Evolutionary conservation across 352 stramenopile genomes (phyloP), one percentile per base, ranked within the genome.

Genomic region (Detonula confervacea): DNA sequence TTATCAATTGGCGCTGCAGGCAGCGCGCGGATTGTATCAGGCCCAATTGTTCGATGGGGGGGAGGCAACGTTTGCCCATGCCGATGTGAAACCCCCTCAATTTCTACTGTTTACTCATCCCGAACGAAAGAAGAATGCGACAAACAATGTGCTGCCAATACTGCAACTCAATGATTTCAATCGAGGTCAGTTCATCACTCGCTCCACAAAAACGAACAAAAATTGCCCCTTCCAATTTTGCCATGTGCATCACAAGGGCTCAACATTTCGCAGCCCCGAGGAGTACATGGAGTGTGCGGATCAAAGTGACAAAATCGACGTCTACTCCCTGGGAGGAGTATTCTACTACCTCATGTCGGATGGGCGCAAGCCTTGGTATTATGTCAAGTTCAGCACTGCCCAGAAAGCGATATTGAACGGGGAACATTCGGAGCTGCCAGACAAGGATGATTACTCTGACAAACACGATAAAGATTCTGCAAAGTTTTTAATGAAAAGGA

Each of bases 151-250:
- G 25, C 9, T 80, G 11, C 73, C 62, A 14, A 29, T 81, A 39
- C n/a, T 81, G 1, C 73, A 71, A 20, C 44, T 81, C 1, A 74
- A 75, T 57, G 73, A 81, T 57, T 81, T 81, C 44, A 74, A 81
- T 37, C 47, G 24, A 51, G 64, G 64, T 24, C 20, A 33, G 18
- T 81, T 71, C 8, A 35, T 81, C 12, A 52, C 16, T 7, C 33
- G 27, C n/a, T 75, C 59, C 18, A 20, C 33, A 0, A 39, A 5
- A 3, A 66, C 39, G 22, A 57, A 71, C n/a, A n/a, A 69, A 20
- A 73, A 37, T 12, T 81, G 73, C 22, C 55, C 64, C 4, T 81
- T 81, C 39, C 55, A 33, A 5, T 56, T 60, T 7, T 81, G 73
- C 29, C 8, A 25, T 35, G 35, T 56, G 20, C 35, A 67, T 4